phyloP scores from a whole-genome alignment of 2,329 filamentous ascomycete species.

The Penicillium sp. region DNA sequence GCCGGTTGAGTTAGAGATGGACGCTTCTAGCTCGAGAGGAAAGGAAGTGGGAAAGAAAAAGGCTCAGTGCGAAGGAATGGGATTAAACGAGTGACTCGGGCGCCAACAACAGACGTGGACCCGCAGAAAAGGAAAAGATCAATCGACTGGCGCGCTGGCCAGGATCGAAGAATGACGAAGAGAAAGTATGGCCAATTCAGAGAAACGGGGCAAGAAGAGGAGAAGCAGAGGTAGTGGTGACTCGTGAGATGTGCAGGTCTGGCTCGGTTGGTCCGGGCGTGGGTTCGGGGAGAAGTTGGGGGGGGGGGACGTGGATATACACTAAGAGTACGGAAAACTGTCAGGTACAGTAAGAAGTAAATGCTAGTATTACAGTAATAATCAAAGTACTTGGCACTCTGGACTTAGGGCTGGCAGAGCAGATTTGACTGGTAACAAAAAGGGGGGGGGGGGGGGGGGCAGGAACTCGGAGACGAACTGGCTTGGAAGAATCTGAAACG shows the following conservation, averaged over 20 bases:
- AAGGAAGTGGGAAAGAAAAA: constrained; percentile 17
- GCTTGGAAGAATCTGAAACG: constrained; percentile 5
- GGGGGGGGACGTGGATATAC: not conserved
- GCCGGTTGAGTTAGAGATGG: constrained; percentile 16
- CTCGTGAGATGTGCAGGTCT: constrained; percentile 17
- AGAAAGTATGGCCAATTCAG: constrained; percentile 26
- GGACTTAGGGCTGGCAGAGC: not conserved
- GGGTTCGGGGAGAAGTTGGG: constrained; percentile 3
- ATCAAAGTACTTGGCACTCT: not conserved
- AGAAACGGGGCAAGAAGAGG: constrained; percentile 16
- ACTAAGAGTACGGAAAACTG: not conserved
- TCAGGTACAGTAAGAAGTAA: not conserved
- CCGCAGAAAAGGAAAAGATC: constrained; percentile 28
- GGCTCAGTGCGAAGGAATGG: constrained; percentile 19
- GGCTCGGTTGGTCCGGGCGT: constrained; percentile 25
- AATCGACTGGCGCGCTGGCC: constrained; percentile 27
- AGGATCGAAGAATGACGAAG: constrained; percentile 18
- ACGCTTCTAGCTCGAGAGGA: constrained; percentile 18
- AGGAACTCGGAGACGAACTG: constrained; percentile 2
- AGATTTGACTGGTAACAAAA: not conserved
- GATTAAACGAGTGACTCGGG: constrained; percentile 30
- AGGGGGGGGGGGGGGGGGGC: not conserved
- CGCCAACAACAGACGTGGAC: constrained; percentile 20
- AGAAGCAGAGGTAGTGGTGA: constrained; percentile 19
- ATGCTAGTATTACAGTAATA: not conserved